Evolutionary conservation across 2,329 filamentous ascomycete species (phyloP).

Genomic region (Colletotrichum scovillei): DNA sequence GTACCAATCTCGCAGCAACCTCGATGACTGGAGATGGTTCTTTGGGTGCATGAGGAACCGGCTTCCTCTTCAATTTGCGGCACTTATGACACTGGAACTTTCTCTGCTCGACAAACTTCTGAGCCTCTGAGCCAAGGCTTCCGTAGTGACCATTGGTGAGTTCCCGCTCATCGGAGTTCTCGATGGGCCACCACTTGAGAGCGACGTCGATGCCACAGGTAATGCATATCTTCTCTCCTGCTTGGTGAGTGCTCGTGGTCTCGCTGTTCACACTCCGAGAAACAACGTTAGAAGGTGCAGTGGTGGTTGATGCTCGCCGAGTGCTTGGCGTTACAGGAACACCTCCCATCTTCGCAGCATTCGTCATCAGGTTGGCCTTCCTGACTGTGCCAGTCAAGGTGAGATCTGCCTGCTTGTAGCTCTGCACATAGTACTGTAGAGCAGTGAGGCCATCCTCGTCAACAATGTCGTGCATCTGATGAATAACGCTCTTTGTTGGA

Average conservation of each 20-base stretch:
- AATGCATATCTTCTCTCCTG: constrained; percentile 67
- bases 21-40: constrained; percentile 25
- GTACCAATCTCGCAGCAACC: constrained; percentile 17
- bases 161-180: constrained; percentile 62
- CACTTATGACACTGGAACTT: constrained; percentile 83
- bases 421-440: constrained; percentile 86
- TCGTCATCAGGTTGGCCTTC: constrained; percentile 84
- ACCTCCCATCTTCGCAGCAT: constrained; percentile 66
- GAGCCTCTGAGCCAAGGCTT: constrained; percentile 64
- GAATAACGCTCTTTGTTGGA: constrained; percentile 77
- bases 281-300: constrained; percentile 43
- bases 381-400: constrained; percentile 91
- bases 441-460: constrained; percentile 80
- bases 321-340: constrained; percentile 50
- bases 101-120: constrained; percentile 69
- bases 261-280: constrained; percentile 21
- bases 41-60: constrained; percentile 45
- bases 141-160: constrained; percentile 64
- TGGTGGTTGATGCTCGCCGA: constrained; percentile 68
- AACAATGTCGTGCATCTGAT: constrained; percentile 82
- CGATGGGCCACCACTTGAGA: constrained; percentile 77
- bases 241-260: constrained; percentile 41
- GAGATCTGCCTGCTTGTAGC: constrained; percentile 94
- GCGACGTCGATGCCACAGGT: constrained; percentile 77
- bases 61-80: constrained; percentile 63